Evolutionary conservation across 176 grass and related monocot species (phyloP), one percentile per base, ranked within the genome.

Genomic region (Carex pumila): DNA sequence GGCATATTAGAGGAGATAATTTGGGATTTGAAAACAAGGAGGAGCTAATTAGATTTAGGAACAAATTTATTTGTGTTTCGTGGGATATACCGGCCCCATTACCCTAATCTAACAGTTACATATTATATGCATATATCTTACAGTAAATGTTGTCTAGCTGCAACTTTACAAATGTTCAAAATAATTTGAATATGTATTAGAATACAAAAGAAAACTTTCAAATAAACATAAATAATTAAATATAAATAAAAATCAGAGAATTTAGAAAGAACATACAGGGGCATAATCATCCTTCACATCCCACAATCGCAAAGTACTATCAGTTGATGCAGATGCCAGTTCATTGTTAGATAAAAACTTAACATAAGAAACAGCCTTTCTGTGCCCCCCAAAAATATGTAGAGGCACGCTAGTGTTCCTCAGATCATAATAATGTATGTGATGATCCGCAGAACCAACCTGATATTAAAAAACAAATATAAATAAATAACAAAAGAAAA

Each of bases 401-500:
- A 99, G 83, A 57, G 97, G 93, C 19, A 80, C 50, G 79, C 93
- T 94, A 57, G 93, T 87, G 79, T 96, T 94, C 83, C 91, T 91
- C 86, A 99, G 87, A 92, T 99, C 97, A 90, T 92, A 99, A 90
- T 99, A 99, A 85, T 99, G 97, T 82, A 99, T 96, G 85, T 92
- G 80, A 90, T 99, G 97, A 88, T 99, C 97, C 66, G 93, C 97
- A 67, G 97, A 96, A 18, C 97, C 97, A 6, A 95, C 89, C 97
- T 99, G 87, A 75, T 49, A 64, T 78, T 34, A 18, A 8, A 57
- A 78, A 77, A 18, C 47, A 32, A 17, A 78, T 25, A 62, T 21
- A 71, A 43, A 49, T 49, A n/a, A n/a, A 49, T 34, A 2, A 49
- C 47, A 10, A 45, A 71, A 71, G 1, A 71, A 11, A 85, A 34